Evolutionary conservation across 768 basidiomycete genomes (phyloP).

Genomic region (Mrakia hoshinonis): DNA sequence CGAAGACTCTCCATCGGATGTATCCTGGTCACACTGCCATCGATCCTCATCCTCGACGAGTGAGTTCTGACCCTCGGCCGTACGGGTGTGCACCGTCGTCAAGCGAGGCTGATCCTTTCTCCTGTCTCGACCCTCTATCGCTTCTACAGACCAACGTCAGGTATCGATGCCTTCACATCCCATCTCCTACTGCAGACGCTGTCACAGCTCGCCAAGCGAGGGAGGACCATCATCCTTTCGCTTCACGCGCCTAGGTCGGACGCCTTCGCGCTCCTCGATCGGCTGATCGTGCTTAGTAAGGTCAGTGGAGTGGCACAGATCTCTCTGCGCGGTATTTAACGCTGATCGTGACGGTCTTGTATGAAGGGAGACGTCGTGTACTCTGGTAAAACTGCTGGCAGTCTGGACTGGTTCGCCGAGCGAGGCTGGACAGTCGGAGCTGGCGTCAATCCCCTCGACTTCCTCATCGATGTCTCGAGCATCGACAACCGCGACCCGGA

Average conservation of each 20-base stretch:
- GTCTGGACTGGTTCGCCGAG: conserved; percentile 42
- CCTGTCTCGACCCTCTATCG: conserved; percentile 18
- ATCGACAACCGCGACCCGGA: conserved; percentile 45
- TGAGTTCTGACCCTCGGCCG: not conserved
- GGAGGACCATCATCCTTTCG: conserved; percentile 51
- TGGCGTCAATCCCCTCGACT: conserved; percentile 38
- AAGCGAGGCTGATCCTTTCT: too few species aligned
- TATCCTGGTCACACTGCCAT: conserved; percentile 54
- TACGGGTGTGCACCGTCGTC: too few species aligned
- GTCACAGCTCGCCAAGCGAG: conserved; percentile 35
- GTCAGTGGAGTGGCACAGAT: too few species aligned
- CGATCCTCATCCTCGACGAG: conserved; percentile 54
- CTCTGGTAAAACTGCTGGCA: conserved; percentile 41
- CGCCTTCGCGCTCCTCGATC: conserved; percentile 55
- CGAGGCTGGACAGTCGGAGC: conserved; percentile 38
- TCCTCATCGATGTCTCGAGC: conserved; percentile 44
- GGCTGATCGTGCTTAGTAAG: conserved; percentile 52
- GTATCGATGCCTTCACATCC: conserved; percentile 38
- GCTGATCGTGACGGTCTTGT: too few species aligned
- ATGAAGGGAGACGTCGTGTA: conserved; percentile 45
- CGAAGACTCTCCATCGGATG: conserved; percentile 51
- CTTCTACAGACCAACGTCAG: conserved; percentile 29
- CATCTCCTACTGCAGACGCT: conserved; percentile 39
- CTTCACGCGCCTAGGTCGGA: conserved; percentile 62
- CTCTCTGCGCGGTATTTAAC: too few species aligned